These are phyloP conservation scores for Candida maris DNA, from an alignment of 805 yeast species.

Conservation along the genomic window DNA sequence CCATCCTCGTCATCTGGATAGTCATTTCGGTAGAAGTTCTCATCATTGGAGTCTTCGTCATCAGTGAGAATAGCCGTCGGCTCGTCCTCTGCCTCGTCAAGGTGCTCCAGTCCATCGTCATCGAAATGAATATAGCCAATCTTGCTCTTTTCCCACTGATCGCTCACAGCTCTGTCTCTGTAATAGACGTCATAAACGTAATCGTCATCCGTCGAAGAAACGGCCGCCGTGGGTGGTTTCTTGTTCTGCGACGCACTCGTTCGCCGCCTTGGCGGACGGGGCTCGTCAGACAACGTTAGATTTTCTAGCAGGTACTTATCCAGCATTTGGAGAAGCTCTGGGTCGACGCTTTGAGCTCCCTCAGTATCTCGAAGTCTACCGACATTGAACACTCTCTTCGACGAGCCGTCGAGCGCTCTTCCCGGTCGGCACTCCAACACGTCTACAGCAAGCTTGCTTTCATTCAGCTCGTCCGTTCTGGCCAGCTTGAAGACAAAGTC, in stretches of 20 bases:
- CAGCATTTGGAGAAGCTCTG: constrained; percentile 74
- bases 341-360: constrained; percentile 38
- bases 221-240: constrained; percentile 13
- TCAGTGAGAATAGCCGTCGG: constrained; percentile 39
- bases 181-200: constrained; percentile 91
- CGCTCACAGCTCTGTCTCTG: constrained; percentile 51
- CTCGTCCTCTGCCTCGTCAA: constrained; percentile 37
- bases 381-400: constrained; percentile 22
- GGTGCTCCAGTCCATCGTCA: constrained; percentile 44
- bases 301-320: constrained; percentile 50
- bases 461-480: constrained; percentile 39
- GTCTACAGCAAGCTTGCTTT: constrained; percentile 15
- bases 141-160: constrained; percentile 33
- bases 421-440: constrained; percentile 16
- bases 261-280: constrained; percentile 29
- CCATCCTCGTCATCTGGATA: constrained; percentile 94
- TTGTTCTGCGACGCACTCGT: constrained; percentile 17
- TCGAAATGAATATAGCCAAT: constrained; percentile 53
- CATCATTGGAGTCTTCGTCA: constrained; percentile 87
- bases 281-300: constrained; percentile 15
- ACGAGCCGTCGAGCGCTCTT: constrained; percentile 7
- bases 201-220: constrained; percentile 35
- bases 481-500: constrained; percentile 43
- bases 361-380: constrained; percentile 19
- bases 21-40: constrained; percentile 86